Evolutionary conservation across 306 rosid genomes (phyloP).

Genomic region (Gastrolobium bilobum): DNA sequence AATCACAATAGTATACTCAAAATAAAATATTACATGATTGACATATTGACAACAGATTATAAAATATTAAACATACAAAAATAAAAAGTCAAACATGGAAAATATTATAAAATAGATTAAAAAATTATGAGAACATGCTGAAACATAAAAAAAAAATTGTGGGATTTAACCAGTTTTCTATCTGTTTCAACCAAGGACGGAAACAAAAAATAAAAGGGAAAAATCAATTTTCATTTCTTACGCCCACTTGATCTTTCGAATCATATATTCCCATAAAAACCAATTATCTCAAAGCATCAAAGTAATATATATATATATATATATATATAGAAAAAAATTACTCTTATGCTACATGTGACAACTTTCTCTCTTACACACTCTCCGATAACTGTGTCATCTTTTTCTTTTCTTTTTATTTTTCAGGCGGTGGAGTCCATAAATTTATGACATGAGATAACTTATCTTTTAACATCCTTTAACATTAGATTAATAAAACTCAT

Average conservation of each 20-base stretch:
- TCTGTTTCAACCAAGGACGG: neutral
- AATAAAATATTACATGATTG: constrained; percentile 1
- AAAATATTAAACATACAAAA: neutral
- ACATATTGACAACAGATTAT: constrained; percentile 6
- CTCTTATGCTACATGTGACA: too few relatives aligned
- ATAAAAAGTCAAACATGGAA: constrained; percentile 36
- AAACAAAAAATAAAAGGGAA: neutral
- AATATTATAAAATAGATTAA: constrained; percentile 12
- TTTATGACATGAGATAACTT: too few relatives aligned
- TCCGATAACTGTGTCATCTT: too few relatives aligned
- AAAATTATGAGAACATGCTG: constrained; percentile 31
- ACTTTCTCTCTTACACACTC: too few relatives aligned
- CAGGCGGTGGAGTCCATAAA: too few relatives aligned
- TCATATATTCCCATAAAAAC: constrained; percentile 5
- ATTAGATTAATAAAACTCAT: too few relatives aligned
- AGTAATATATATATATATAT: neutral
- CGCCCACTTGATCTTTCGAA: neutral
- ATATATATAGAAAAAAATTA: too few relatives aligned
- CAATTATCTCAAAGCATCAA: constrained; percentile 5
- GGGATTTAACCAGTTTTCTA: neutral
- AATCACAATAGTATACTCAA: constrained; percentile 5
- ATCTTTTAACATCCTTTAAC: too few relatives aligned
- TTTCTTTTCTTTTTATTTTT: too few relatives aligned
- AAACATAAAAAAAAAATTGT: neutral
- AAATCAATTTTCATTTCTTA: neutral